Percentiles rank a stretch among this genome's conserved stretches.
Conservation (phyloP, 768 basidiomycete genomes). For the Mrakia frigida region DNA sequence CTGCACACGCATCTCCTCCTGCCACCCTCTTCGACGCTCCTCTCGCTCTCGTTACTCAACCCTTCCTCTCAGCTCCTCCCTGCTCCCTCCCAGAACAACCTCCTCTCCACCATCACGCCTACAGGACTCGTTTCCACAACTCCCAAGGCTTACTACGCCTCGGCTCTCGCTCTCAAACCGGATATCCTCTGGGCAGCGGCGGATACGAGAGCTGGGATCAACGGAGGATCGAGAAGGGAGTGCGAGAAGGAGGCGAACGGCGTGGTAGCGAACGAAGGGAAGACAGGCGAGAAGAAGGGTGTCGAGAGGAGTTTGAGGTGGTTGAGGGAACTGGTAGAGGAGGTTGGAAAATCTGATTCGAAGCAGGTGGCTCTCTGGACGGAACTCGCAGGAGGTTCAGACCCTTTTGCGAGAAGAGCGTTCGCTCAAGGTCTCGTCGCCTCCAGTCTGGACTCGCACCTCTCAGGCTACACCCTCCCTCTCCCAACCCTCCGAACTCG, state of each 20-base stretch:
- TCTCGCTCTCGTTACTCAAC: conserved; percentile 16
- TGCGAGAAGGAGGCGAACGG: too few species aligned
- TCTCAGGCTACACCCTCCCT: conserved; percentile 16
- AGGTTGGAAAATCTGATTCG: not conserved
- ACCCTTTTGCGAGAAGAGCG: not conserved
- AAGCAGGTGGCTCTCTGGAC: not conserved
- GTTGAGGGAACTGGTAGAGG: not conserved
- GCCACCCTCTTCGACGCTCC: not conserved
- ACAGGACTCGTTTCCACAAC: not conserved
- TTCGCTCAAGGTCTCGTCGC: not conserved
- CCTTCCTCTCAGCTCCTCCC: not conserved
- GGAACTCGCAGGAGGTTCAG: conserved; percentile 2
- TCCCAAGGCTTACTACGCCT: not conserved
- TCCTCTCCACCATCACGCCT: too few species aligned
- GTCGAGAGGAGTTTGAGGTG: not conserved
- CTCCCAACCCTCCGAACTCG: conserved; percentile 5
- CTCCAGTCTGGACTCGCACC: not conserved
- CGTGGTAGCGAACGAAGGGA: not conserved
- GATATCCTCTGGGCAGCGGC: conserved; percentile 10
- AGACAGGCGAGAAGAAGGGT: not conserved
- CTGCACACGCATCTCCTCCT: not conserved
- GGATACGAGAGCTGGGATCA: not conserved
- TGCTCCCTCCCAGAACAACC: not conserved
- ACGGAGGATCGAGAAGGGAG: too few species aligned
- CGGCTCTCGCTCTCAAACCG: not conserved